Percentiles rank a stretch among this genome's conserved stretches.
Conservation (phyloP, 441 rosid species). For the Populus tomentosa region DNA sequence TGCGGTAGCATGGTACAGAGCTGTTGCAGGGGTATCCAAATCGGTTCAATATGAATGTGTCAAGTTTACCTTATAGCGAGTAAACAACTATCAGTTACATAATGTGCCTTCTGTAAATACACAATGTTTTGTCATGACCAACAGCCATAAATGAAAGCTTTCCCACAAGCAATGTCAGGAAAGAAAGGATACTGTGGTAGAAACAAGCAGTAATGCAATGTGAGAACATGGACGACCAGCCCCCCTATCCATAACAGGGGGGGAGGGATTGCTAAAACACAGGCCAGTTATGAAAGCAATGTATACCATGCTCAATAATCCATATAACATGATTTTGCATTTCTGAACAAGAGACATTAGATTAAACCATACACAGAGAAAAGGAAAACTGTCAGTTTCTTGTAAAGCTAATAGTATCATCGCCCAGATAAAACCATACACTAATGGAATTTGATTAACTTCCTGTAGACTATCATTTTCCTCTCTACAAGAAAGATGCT, state of each 20-base stretch:
- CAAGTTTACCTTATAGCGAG: neutral
- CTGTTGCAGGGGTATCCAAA: slow-evolving; percentile 20
- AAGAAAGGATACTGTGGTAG: neutral
- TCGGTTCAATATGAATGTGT: slow-evolving; percentile 4
- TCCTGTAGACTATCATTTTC: neutral
- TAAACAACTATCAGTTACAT: neutral
- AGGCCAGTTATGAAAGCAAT: neutral
- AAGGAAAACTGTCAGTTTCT: neutral
- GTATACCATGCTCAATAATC: neutral
- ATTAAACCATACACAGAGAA: neutral
- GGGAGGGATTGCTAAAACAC: neutral
- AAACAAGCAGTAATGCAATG: neutral
- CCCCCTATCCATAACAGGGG: neutral
- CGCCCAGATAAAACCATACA: neutral
- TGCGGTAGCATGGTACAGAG: slow-evolving; percentile 36
- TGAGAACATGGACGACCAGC: neutral
- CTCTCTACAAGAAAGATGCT: neutral
- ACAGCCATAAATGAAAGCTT: neutral
- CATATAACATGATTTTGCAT: neutral
- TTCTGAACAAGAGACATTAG: neutral
- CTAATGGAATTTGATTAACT: neutral
- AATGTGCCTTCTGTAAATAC: slow-evolving; percentile 13
- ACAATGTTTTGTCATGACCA: slow-evolving; percentile 5
- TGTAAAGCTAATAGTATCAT: neutral
- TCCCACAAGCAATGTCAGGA: neutral